Percentiles rank a stretch among this genome's conserved stretches.
These are phyloP conservation scores for Metarhizium album DNA, from an alignment of 2,329 filamentous ascomycete genomes.

Conservation along the genomic window DNA sequence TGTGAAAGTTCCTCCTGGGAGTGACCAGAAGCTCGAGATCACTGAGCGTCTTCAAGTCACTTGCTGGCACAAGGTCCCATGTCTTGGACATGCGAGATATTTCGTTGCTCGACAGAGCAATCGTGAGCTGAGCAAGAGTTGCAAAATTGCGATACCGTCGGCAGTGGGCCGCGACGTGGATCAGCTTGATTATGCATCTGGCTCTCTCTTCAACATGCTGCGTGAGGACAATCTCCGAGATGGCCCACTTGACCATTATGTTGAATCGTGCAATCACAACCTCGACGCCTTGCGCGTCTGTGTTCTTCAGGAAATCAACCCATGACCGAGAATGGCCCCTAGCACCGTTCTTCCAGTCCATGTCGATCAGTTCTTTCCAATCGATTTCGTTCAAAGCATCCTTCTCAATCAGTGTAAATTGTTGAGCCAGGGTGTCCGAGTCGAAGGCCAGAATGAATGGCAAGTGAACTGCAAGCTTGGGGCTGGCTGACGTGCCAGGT, in stretches of 20 bases:
- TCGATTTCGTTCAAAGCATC: constrained; percentile 78
- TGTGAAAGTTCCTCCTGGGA: constrained; percentile 68
- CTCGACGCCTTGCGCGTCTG: constrained; percentile 65
- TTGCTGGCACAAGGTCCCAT: constrained; percentile 57
- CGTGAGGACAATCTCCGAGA: constrained; percentile 70
- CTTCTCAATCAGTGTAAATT: constrained; percentile 78
- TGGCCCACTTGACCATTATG: constrained; percentile 77
- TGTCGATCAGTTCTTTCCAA: constrained; percentile 77
- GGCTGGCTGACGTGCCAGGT: constrained; percentile 17
- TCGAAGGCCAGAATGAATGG: constrained; percentile 76
- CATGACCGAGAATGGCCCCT: constrained; percentile 60
- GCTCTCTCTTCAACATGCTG: constrained; percentile 61
- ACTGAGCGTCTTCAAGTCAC: constrained; percentile 54
- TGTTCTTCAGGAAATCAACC: constrained; percentile 68
- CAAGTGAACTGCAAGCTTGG: constrained; percentile 48
- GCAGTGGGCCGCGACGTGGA: constrained; percentile 70
- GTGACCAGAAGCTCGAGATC: constrained; percentile 65
- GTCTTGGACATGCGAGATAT: constrained; percentile 57
- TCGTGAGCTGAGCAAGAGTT: constrained; percentile 70
- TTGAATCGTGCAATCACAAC: constrained; percentile 82
- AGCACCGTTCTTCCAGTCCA: constrained; percentile 66
- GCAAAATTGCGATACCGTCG: constrained; percentile 72
- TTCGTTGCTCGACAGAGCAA: constrained; percentile 66
- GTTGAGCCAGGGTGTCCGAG: constrained; percentile 66
- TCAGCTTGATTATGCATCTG: constrained; percentile 66